A percentile compares a stretch with the other conserved stretches of the same genome.
Evolutionary conservation across 2,329 filamentous ascomycete species (phyloP).

Genomic region (Nemania sp.): DNA sequence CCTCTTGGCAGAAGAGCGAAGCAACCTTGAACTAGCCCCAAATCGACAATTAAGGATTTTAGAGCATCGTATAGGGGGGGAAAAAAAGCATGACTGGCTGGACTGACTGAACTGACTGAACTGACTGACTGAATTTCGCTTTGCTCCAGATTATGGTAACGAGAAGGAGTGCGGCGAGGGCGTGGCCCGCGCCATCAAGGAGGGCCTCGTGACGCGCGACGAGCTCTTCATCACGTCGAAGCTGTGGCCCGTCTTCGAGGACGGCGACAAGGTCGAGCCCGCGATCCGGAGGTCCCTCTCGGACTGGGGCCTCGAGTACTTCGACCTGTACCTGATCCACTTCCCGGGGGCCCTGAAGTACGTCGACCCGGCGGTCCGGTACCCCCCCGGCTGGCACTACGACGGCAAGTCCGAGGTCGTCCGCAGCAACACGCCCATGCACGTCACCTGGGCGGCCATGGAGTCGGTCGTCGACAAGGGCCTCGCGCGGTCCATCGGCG

Average conservation of each 20-base stretch:
- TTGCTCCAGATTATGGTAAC: constrained; percentile 75
- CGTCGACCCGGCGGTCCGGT: constrained; percentile 77
- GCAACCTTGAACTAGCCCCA: constrained; percentile 7
- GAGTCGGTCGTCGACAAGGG: constrained; percentile 72
- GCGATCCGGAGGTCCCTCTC: constrained; percentile 77
- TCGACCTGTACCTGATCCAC: constrained; percentile 88
- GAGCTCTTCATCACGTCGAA: constrained; percentile 93
- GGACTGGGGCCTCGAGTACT: constrained; percentile 86
- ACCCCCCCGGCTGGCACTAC: constrained; percentile 79
- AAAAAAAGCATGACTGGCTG: background rate
- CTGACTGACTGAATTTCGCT: constrained; percentile 8
- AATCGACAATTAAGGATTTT: background rate
- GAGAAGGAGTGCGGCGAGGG: constrained; percentile 79
- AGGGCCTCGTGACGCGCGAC: constrained; percentile 79
- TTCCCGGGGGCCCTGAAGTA: constrained; percentile 88
- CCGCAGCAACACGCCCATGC: constrained; percentile 70
- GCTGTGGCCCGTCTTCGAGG: constrained; percentile 92
- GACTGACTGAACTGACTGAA: no score
- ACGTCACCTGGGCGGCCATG: constrained; percentile 83
- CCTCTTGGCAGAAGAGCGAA: constrained; percentile 4
- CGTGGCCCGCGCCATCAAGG: constrained; percentile 77
- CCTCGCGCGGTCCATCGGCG: constrained; percentile 74
- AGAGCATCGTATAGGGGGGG: background rate
- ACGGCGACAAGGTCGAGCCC: constrained; percentile 74
- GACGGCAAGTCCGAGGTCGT: constrained; percentile 65